These are phyloP conservation scores for Diaporthe humulicola DNA, from an alignment of 2,329 filamentous ascomycete genomes.

Conservation along the genomic window DNA sequence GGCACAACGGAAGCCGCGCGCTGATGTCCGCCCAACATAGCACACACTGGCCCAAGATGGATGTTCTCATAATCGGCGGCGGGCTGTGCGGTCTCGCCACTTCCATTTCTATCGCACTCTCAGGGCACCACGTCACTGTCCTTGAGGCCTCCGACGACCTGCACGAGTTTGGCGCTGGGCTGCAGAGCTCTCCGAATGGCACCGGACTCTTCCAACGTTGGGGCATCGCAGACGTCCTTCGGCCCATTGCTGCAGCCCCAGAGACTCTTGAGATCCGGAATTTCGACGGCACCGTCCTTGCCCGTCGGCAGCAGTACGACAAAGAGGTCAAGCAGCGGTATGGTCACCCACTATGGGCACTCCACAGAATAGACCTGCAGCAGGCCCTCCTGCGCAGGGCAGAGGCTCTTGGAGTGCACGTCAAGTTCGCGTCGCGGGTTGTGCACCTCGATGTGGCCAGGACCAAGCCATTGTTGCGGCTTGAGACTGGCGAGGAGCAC, in stretches of 20 bases:
- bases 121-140: not conserved
- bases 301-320: not conserved
- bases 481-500: not conserved
- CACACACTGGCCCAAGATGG: conserved; percentile 65
- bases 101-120: not conserved
- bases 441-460: not conserved
- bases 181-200: not conserved
- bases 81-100: not conserved
- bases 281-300: not conserved
- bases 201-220: not conserved
- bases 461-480: not conserved
- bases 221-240: not conserved
- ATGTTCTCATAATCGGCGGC: conserved; percentile 52
- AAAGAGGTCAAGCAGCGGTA: not conserved
- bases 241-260: not conserved
- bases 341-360: not conserved
- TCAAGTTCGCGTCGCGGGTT: not conserved
- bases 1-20: not conserved
- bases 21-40: not conserved
- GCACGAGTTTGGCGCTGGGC: not conserved
- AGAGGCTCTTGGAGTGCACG: not conserved
- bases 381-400: not conserved
- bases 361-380: not conserved
- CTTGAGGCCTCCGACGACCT: not conserved
- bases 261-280: not conserved